phyloP scores from a whole-genome alignment of 768 basidiomycete species.

The Mycena vulgaris region DNA sequence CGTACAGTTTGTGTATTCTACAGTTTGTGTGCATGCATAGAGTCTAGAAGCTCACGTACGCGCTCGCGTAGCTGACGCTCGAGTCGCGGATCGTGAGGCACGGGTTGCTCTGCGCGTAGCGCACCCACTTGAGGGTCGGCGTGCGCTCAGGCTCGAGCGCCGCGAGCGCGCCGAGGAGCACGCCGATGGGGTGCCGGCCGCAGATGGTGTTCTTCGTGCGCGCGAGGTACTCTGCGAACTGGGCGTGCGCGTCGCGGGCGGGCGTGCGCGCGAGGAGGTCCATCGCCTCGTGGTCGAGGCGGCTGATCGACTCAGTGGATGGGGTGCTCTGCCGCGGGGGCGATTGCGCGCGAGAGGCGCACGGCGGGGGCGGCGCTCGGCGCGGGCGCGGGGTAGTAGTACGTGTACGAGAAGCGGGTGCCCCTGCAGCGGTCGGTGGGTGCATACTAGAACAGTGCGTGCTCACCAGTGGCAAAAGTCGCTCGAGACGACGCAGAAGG shows the following conservation, averaged over 20 bases:
- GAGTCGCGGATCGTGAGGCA: slow-evolving; percentile 80
- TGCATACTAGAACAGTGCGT: background rate
- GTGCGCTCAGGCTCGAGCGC: slow-evolving; percentile 61
- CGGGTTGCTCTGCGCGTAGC: slow-evolving; percentile 93
- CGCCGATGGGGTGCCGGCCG: slow-evolving; percentile 95
- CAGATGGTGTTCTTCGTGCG: slow-evolving; percentile 96
- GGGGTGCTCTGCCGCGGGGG: slow-evolving; percentile 64
- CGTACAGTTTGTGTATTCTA: slow-evolving; percentile 18
- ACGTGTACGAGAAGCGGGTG: slow-evolving; percentile 87
- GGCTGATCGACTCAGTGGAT: slow-evolving; percentile 89
- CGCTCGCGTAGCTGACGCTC: slow-evolving; percentile 98
- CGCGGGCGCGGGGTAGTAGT: slow-evolving; percentile 80
- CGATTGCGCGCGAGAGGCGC: slow-evolving; percentile 62
- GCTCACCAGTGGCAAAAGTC: slow-evolving; percentile 98
- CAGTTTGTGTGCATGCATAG: slow-evolving; percentile 12
- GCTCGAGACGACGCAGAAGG: slow-evolving; percentile 91
- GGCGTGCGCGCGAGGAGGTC: slow-evolving; percentile 74
- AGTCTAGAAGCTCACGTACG: slow-evolving; percentile 75
- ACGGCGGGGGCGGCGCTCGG: slow-evolving; percentile 55
- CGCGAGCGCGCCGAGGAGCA: slow-evolving; percentile 85
- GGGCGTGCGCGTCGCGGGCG: slow-evolving; percentile 67
- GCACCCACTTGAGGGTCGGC: slow-evolving; percentile 79
- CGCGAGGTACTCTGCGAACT: slow-evolving; percentile 78
- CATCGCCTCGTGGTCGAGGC: slow-evolving; percentile 92
- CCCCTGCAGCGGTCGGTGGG: slow-evolving; percentile 68